Evolutionary conservation across 2,329 filamentous ascomycete species (phyloP).

Genomic region (Talaromyces piceae): DNA sequence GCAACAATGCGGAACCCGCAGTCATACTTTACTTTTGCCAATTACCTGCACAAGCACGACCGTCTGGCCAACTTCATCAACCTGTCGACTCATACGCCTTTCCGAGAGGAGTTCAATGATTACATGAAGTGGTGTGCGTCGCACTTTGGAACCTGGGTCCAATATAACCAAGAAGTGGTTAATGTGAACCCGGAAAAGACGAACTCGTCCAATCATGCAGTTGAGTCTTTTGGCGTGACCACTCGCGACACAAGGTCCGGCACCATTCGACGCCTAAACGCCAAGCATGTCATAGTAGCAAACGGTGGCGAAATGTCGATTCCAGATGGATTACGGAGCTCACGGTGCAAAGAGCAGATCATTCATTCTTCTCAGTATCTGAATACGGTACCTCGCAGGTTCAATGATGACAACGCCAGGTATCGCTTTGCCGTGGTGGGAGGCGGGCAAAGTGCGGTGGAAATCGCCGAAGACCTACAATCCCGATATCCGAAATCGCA

Average conservation of each 20-base stretch:
- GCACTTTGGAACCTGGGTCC: conserved; percentile 6
- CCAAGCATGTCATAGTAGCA: conserved; percentile 11
- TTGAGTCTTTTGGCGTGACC: conserved; percentile 7
- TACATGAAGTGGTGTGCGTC: conserved; percentile 13
- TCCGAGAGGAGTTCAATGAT: conserved; percentile 12
- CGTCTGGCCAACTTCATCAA: conserved; percentile 10
- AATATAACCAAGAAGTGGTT: conserved; percentile 9
- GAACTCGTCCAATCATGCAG: neutral
- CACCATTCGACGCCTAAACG: neutral
- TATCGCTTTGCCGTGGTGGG: conserved; percentile 9
- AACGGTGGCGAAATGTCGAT: conserved; percentile 10
- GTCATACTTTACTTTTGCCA: conserved; percentile 10
- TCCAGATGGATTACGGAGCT: conserved; percentile 1
- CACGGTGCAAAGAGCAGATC: neutral
- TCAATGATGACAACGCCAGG: neutral
- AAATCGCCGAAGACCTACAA: conserved; percentile 10
- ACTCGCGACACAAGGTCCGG: conserved; percentile 2
- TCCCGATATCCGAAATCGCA: conserved; percentile 9
- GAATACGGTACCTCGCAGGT: neutral
- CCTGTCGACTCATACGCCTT: conserved; percentile 11
- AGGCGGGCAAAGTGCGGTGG: conserved; percentile 10
- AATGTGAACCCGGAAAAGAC: conserved; percentile 2
- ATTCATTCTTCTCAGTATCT: conserved; percentile 11
- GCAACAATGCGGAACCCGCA: conserved; percentile 12
- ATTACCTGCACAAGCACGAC: conserved; percentile 9